phyloP scores from a whole-genome alignment of 2,329 filamentous ascomycete genomes.

The Penicillium sp. region DNA sequence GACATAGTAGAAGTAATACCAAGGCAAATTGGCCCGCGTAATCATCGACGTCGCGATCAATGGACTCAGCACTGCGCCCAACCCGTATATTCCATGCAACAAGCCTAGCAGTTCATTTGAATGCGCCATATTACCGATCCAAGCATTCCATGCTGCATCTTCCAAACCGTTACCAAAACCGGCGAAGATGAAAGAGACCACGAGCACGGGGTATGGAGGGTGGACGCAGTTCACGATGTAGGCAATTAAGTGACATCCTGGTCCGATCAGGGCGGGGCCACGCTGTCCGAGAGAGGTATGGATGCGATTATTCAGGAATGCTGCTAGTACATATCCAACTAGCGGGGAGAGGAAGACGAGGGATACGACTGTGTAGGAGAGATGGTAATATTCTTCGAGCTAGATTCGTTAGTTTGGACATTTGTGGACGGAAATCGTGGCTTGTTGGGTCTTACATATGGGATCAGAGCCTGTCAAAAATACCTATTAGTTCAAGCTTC shows the following conservation, averaged over 20 bases:
- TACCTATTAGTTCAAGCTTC: background rate
- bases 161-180: slow-evolving; percentile 49
- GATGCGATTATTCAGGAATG: slow-evolving; percentile 50
- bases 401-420: slow-evolving; percentile 21
- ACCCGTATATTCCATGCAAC: slow-evolving; percentile 73
- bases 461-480: slow-evolving; percentile 52
- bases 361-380: slow-evolving; percentile 55
- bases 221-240: slow-evolving; percentile 43
- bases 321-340: slow-evolving; percentile 51
- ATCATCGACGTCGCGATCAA: slow-evolving; percentile 75
- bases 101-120: slow-evolving; percentile 76
- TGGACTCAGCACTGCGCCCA: slow-evolving; percentile 71
- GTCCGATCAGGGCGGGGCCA: slow-evolving; percentile 70
- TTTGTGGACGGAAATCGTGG: too few species aligned
- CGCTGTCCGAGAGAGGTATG: slow-evolving; percentile 63
- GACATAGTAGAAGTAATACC: slow-evolving; percentile 78
- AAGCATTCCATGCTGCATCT: slow-evolving; percentile 64
- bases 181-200: slow-evolving; percentile 44
- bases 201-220: slow-evolving; percentile 48
- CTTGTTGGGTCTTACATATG: slow-evolving; percentile 50
- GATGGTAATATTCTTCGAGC: slow-evolving; percentile 52
- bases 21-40: slow-evolving; percentile 62
- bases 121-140: slow-evolving; percentile 72
- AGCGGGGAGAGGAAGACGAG: slow-evolving; percentile 55
- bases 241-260: slow-evolving; percentile 50